phyloP scores from a whole-genome alignment of 2,329 filamentous ascomycete species.

The Verticillium nonalfalfae region DNA sequence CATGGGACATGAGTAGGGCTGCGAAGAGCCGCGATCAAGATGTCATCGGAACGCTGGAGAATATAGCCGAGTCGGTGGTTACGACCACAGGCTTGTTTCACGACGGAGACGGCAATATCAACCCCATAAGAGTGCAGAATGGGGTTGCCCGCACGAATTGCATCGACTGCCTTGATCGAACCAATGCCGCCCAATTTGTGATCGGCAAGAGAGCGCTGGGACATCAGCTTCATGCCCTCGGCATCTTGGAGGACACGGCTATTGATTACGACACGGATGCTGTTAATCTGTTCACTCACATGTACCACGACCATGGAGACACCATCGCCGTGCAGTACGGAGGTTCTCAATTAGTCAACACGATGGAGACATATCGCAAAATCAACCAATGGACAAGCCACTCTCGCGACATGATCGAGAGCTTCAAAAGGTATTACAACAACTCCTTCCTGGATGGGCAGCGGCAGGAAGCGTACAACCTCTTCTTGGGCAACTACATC shows the following conservation, averaged over 20 bases:
- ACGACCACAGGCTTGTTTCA: slow-evolving; percentile 88
- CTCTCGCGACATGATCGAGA: slow-evolving; percentile 97
- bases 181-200: slow-evolving; percentile 96
- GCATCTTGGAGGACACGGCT: slow-evolving; percentile 70
- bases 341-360: slow-evolving; percentile 95
- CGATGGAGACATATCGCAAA: slow-evolving; percentile 98
- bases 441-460: slow-evolving; percentile 98
- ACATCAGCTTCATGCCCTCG: slow-evolving; percentile 85
- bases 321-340: slow-evolving; percentile 98
- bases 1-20: slow-evolving; percentile 97
- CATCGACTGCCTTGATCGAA: slow-evolving; percentile 94
- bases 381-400: slow-evolving; percentile 99
- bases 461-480: slow-evolving; percentile 93
- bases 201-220: slow-evolving; percentile 92
- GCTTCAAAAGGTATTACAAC: slow-evolving; percentile 98
- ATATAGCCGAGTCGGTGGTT: slow-evolving; percentile 82
- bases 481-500: slow-evolving; percentile 95
- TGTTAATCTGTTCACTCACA: slow-evolving; percentile 92
- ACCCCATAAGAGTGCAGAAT: slow-evolving; percentile 70
- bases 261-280: slow-evolving; percentile 94
- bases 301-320: slow-evolving; percentile 97
- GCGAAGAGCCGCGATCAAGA: slow-evolving; percentile 89
- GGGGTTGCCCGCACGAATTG: slow-evolving; percentile 94
- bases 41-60: slow-evolving; percentile 86
- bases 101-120: slow-evolving; percentile 70